A percentile compares a stretch with the other conserved stretches of the same genome.
phyloP scores from a whole-genome alignment of 345 rosid species.

The Camelina neglecta region DNA sequence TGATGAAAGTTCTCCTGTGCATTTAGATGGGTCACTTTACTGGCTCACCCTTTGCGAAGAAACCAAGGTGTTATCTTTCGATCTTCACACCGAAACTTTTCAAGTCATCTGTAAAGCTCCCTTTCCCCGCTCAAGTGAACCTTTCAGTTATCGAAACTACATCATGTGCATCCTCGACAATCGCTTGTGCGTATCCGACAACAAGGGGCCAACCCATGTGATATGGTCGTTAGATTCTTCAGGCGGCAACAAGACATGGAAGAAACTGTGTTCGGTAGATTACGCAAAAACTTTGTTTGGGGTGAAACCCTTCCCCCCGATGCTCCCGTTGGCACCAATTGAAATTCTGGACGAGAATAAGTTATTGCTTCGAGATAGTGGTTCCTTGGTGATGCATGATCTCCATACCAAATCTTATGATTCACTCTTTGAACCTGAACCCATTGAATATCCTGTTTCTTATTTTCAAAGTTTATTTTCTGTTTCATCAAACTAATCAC shows the following conservation, averaged over 20 bases:
- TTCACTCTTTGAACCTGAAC: too few relatives aligned
- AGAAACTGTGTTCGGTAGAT: not conserved
- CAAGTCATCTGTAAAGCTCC: conserved; percentile 6
- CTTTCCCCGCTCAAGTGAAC: not conserved
- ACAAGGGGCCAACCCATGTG: not conserved
- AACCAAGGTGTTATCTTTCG: not conserved
- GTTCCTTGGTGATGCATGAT: not conserved
- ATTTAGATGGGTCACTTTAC: not conserved
- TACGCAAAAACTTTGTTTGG: not conserved
- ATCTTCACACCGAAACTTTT: conserved; percentile 15
- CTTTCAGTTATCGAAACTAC: not conserved
- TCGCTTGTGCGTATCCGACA: not conserved
- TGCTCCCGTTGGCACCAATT: not conserved
- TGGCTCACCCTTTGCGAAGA: not conserved
- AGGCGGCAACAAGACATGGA: not conserved
- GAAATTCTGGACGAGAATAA: conserved; percentile 5
- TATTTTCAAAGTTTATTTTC: too few relatives aligned
- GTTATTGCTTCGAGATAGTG: not conserved
- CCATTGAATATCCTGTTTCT: too few relatives aligned
- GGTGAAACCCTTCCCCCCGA: not conserved
- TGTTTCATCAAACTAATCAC: too few relatives aligned
- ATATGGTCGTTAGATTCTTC: not conserved
- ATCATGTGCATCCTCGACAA: not conserved
- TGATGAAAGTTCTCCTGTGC: not conserved
- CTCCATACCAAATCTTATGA: not conserved